Evolutionary conservation across 495 filamentous ascomycete species (phyloP), one percentile per base, ranked within the genome.

Genomic region (Lepidopterella palustris): DNA sequence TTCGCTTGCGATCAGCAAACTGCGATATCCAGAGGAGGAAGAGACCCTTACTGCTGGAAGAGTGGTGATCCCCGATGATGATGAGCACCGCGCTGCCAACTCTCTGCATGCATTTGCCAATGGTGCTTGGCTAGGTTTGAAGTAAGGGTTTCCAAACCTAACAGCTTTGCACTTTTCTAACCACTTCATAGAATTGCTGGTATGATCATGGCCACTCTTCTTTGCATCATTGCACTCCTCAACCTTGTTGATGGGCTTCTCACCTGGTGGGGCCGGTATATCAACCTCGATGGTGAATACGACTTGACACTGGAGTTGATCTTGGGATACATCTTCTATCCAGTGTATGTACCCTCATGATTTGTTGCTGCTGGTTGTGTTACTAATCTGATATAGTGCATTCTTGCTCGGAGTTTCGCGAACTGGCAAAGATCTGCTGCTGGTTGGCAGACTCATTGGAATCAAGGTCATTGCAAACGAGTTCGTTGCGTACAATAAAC

Each of bases 11-110:
- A 81, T 89, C 28, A 92, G 87, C 45, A 95, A 95, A 72, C 78
- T 96, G 53, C 88, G 91, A 24, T 95, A 84, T 72, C 91, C 91
- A 2, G 91, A 96, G 70, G 87, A 85, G 15, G 87, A 95, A 71
- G 87, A 90, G 64, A 86, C 88, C 0, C 73, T 95, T 18, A 95
- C 90, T 0, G 84, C 87, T 9, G 90, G 90, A 26, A 78, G 81
- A 1, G 83, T 92, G 6, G 82, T 90, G 21, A 79, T 95, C n/a
- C 89, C 89, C 0, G 83, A 88, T 21, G 78, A 89, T 55, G 80
- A 85, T 27, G 74, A 90, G 6, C 78, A 92, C 57, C 75, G 73
- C 29, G 74, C 89, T n/a, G 77, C 83, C 25, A 96, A 96, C 68
- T 77, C 82, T 3, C 79, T 96, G 13, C 88, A 96, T 66, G 91